Evolutionary conservation across 2,329 filamentous ascomycete genomes (phyloP).

Genomic region (Ilyonectria destructans): DNA sequence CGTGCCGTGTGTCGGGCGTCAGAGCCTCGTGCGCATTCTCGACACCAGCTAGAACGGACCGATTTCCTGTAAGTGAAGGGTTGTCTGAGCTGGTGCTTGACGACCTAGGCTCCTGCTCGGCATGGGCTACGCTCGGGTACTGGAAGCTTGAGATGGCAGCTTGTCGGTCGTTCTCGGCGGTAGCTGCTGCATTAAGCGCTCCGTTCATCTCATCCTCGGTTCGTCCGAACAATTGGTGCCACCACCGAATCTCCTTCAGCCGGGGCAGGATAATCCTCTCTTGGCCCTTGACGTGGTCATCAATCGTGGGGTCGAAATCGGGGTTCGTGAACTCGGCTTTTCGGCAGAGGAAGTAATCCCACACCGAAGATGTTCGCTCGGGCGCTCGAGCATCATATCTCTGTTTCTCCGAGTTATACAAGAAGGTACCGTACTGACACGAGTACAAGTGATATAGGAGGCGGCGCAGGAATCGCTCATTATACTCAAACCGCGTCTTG

Average conservation of each 20-base stretch:
- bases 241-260: conserved; percentile 89
- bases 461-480: conserved; percentile 91
- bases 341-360: conserved; percentile 93
- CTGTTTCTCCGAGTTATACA: conserved; percentile 96
- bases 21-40: conserved; percentile 72
- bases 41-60: conserved; percentile 72
- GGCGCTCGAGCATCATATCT: conserved; percentile 79
- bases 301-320: conserved; percentile 81
- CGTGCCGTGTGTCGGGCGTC: conserved; percentile 58
- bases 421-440: conserved; percentile 96
- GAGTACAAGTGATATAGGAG: conserved; percentile 95
- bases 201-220: conserved; percentile 95
- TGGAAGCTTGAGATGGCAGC: conserved; percentile 56
- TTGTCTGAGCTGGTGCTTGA: conserved; percentile 56
- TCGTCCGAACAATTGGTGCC: conserved; percentile 89
- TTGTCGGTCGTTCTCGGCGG: conserved; percentile 62
- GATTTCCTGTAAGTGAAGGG: conserved; percentile 57
- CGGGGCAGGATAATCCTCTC: conserved; percentile 89
- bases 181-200: conserved; percentile 69
- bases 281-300: conserved; percentile 84
- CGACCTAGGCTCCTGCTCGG: conserved; percentile 48
- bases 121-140: conserved; percentile 48
- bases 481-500: conserved; percentile 94
- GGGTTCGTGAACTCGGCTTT: conserved; percentile 87
- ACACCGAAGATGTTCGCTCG: conserved; percentile 87